These are phyloP conservation scores for Sphagnum fallax DNA, from an alignment of 228 moss, liverwort and hornwort genomes.

Conservation along the genomic window DNA sequence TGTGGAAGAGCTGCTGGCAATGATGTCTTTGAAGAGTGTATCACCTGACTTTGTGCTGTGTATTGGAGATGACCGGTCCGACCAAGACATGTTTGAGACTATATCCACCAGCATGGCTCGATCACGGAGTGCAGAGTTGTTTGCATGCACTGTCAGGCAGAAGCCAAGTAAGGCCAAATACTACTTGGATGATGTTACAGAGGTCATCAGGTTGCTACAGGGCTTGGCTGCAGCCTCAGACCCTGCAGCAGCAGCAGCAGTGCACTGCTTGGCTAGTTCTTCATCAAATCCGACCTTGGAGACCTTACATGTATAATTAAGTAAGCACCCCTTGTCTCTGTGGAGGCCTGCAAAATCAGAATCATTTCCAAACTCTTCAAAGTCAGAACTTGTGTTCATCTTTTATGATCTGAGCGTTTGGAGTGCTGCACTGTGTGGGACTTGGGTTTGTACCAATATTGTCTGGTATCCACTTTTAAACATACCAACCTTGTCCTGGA, in stretches of 20 bases:
- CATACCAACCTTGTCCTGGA: no score
- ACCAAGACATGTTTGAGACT: constrained; percentile 94
- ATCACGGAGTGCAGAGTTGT: constrained; percentile 73
- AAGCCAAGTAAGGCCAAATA: constrained; percentile 97
- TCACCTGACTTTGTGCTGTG: constrained; percentile 83
- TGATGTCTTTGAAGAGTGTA: constrained; percentile 49
- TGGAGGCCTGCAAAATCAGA: no score
- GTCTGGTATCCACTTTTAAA: no score
- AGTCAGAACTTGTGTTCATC: no score
- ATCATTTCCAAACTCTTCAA: no score
- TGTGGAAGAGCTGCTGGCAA: constrained; percentile 65
- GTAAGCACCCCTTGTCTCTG: no score
- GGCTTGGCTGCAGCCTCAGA: constrained; percentile 80
- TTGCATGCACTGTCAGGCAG: constrained; percentile 90
- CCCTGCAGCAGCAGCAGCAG: constrained; percentile 38
- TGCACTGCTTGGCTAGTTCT: no score
- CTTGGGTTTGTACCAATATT: no score
- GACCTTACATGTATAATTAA: no score
- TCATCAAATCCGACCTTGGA: no score
- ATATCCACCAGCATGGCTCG: constrained; percentile 54
- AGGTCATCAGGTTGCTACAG: constrained; percentile 90
- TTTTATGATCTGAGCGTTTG: no score
- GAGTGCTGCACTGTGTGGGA: no score
- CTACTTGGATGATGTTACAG: constrained; percentile 88
- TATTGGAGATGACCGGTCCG: constrained; percentile 94